Evolutionary conservation across 2,329 filamentous ascomycete species (phyloP), one percentile per base, ranked within the genome.

Genomic region (Orbilia oligospora): DNA sequence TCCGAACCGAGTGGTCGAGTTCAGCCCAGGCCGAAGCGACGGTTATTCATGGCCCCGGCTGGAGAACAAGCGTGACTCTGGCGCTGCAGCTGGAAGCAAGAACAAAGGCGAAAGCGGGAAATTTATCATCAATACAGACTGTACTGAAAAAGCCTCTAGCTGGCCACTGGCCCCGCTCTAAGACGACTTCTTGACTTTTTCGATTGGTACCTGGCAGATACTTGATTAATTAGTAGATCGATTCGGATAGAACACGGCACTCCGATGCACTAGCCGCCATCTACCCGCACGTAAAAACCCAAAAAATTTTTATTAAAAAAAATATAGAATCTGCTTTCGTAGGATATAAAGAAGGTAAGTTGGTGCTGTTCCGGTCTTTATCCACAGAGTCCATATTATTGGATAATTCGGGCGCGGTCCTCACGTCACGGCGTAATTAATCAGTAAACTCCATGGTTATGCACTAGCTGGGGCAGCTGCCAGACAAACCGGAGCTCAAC

Each of bases 191-290:
- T 77, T 46, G 6, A 18, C 16, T 46, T 16, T 16, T 56, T 30
- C 18, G 63, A 76, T 72, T 27, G 33, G 80, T 81, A 82, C 69
- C 84, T 83, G 84, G 77, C 82, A 81, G 80, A 75, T 66, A 24
- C 44, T 30, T 20, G 10, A 14, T 22, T 58, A 38, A n/a, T n/a
- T n/a, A n/a, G 18, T 41, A 24, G 56, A 72, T 63, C 81, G 38
- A 41, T 41, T 41, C 38, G 24, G n/a, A 58, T 41, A 10, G 9
- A 22, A 27, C n/a, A 63, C 22, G 27, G 33, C 51, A 71, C 27
- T 33, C 20, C 36, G 51, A 49, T 33, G 18, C 41, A 22, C 51
- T 58, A 61, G n/a, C 36, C 36, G 36, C 16, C 36, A 16, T 46
- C 14, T 22, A 20, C n/a, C 38, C n/a, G 27, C 51, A 58, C 53